Evolutionary conservation across 768 basidiomycete species (phyloP).

Genomic region (Rhodotorula graminis): DNA sequence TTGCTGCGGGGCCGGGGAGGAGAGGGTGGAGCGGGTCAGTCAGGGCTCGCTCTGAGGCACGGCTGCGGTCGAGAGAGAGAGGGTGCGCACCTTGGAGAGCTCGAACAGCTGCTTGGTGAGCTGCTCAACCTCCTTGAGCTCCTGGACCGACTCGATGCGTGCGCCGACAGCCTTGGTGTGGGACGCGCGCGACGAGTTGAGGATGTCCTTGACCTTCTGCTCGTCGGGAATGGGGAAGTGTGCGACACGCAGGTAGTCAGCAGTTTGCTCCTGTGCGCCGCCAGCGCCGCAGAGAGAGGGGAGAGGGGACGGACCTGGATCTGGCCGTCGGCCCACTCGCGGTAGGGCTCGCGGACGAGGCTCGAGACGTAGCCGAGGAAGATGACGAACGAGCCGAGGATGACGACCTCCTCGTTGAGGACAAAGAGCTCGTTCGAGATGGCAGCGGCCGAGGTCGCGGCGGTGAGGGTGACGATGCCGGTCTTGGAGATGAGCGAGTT

Average conservation of each 20-base stretch:
- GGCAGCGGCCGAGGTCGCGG: constrained; percentile 48
- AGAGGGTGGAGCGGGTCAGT: too few species aligned
- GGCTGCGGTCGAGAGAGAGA: neutral
- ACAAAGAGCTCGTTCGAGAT: constrained; percentile 73
- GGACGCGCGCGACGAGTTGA: constrained; percentile 73
- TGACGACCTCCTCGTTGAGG: constrained; percentile 90
- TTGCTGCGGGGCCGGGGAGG: constrained; percentile 56
- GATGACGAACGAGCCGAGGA: constrained; percentile 60
- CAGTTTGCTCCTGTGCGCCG: neutral
- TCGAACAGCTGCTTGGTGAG: constrained; percentile 86
- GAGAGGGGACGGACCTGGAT: constrained; percentile 54
- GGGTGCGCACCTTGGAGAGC: constrained; percentile 69
- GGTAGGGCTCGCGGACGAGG: constrained; percentile 76
- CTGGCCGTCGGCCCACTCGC: constrained; percentile 83
- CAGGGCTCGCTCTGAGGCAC: neutral
- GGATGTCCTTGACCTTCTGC: constrained; percentile 68
- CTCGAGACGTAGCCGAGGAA: constrained; percentile 39
- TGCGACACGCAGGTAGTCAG: neutral
- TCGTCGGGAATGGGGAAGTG: neutral
- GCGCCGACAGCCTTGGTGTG: constrained; percentile 91
- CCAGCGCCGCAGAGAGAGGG: neutral
- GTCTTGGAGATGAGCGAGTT: constrained; percentile 86
- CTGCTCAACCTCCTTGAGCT: constrained; percentile 92
- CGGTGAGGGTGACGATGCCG: constrained; percentile 72
- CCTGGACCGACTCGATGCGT: constrained; percentile 81